Evolutionary conservation across 2,329 filamentous ascomycete genomes (phyloP).

Genomic region (Fonsecaea pedrosoi): DNA sequence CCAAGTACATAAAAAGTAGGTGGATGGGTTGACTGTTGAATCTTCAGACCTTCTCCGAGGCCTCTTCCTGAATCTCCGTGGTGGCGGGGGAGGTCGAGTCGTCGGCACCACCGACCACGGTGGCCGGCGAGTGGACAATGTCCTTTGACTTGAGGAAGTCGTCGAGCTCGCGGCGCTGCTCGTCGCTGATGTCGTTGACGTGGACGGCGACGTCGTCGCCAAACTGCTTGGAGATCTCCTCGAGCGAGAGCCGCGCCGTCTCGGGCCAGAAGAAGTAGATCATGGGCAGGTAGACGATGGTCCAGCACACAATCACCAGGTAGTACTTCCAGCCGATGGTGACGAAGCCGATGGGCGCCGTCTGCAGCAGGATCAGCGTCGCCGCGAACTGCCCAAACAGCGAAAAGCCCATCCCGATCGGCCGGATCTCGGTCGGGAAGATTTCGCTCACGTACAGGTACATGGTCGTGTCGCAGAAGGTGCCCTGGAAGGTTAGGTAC

Average conservation of each 20-base stretch:
- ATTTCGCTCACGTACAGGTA: conserved; percentile 58
- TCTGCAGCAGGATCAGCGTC: conserved; percentile 58
- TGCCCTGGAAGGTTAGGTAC: conserved; percentile 58
- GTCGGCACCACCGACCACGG: neutral
- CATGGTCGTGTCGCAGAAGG: conserved; percentile 57
- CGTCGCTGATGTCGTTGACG: conserved; percentile 53
- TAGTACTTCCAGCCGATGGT: conserved; percentile 57
- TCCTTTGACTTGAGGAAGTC: conserved; percentile 33
- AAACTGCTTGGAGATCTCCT: conserved; percentile 56
- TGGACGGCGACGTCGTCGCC: conserved; percentile 60
- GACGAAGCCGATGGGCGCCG: conserved; percentile 49
- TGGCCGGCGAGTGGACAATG: conserved; percentile 17
- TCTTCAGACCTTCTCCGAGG: conserved; percentile 3
- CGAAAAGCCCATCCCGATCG: conserved; percentile 60
- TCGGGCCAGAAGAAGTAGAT: conserved; percentile 48
- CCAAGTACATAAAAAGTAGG: too few relatives aligned
- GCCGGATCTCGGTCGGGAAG: conserved; percentile 57
- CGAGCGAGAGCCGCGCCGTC: conserved; percentile 51
- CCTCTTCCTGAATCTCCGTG: conserved; percentile 21
- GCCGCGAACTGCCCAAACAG: conserved; percentile 59
- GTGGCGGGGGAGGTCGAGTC: neutral
- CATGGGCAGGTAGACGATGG: conserved; percentile 46
- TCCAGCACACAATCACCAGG: conserved; percentile 54
- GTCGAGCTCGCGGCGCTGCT: conserved; percentile 41
- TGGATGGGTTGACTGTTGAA: too few relatives aligned